A percentile compares a stretch with the other conserved stretches of the same genome.
These are phyloP conservation scores for Lolium multiflorum DNA, from an alignment of 176 grass and related monocot genomes.

Conservation along the genomic window DNA sequence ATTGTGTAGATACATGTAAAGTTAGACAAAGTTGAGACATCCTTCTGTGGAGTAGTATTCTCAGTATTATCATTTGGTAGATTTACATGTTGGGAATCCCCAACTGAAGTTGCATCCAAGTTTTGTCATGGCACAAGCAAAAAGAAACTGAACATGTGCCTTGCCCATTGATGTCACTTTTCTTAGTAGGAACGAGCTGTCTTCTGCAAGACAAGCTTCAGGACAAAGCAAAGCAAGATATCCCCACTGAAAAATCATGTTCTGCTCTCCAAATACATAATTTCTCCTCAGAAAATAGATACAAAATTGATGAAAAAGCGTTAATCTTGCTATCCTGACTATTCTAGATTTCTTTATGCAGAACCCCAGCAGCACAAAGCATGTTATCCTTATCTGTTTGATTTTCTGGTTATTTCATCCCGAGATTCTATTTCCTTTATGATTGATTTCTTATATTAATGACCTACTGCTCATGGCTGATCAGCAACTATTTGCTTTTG, in stretches of 20 bases:
- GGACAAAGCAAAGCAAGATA: constrained; percentile 55
- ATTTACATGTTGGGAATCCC: neutral
- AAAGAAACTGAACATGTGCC: constrained; percentile 25
- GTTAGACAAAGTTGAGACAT: too few species aligned
- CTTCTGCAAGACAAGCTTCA: constrained; percentile 49
- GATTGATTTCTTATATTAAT: neutral
- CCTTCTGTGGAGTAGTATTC: too few species aligned
- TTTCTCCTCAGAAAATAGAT: constrained; percentile 1
- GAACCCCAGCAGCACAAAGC: neutral
- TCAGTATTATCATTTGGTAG: neutral
- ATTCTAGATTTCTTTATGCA: neutral
- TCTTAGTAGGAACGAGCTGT: constrained; percentile 34
- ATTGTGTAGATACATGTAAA: too few species aligned
- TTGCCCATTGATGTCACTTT: constrained; percentile 41
- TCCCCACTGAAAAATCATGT: constrained; percentile 33
- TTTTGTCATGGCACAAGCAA: neutral
- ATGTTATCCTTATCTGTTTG: neutral
- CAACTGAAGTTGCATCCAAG: neutral
- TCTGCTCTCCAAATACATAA: constrained; percentile 10
- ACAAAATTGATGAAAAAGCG: too few species aligned
- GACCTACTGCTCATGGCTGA: constrained; percentile 23
- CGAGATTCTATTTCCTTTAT: neutral
- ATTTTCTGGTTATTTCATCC: neutral
- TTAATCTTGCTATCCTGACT: neutral
- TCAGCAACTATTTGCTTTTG: neutral